Evolutionary conservation across 352 stramenopile genomes (phyloP), one percentile per base, ranked within the genome.

Genomic region (Phytophthora litchii): DNA sequence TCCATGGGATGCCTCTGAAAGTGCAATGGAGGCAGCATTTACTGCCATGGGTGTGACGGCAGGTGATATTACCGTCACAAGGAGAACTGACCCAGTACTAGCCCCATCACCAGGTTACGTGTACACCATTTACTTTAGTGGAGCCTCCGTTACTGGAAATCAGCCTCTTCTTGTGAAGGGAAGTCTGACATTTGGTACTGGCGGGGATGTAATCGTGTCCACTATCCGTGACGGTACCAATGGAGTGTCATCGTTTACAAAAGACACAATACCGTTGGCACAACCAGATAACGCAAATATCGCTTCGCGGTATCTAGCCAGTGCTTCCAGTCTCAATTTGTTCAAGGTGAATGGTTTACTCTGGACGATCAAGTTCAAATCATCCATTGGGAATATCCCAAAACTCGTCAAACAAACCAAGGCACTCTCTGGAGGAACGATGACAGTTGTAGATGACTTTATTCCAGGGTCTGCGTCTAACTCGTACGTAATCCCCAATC

Each of bases 331-430:
- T n/a, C 52, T 91, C 8, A 71, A 65, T 7, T 71, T 93, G 6
- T 93, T 76, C 59, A 92, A 88, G 55, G 82, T 84, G 12, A 91
- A 92, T 20, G 83, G 83, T 0, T 89, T 91, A 12, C 48, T 86
- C 12, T 93, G 84, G 84, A 91, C 78, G 0, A 80, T 93, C 50
- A 88, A 86, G 40, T 93, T 93, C 45, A 86, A 86, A 35, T 89
- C 80, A 2, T 89, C 76, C 0, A 72, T 93, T 9, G 84, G 84
- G 3, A 82, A 93, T 29, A 63, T 92, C 1, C 57, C 78, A 7
- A 60, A 58, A 27, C 65, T 93, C 1, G 75, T 70, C 3, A 60
- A 58, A 1, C 60, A 79, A 31, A 75, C 51, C 0, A 25, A 55
- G 0, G 40, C 47, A 1, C 23, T 84, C 13, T 52, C 36, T 9